Conservation (phyloP, 768 basidiomycete genomes). For the Boletus edulis region DNA sequence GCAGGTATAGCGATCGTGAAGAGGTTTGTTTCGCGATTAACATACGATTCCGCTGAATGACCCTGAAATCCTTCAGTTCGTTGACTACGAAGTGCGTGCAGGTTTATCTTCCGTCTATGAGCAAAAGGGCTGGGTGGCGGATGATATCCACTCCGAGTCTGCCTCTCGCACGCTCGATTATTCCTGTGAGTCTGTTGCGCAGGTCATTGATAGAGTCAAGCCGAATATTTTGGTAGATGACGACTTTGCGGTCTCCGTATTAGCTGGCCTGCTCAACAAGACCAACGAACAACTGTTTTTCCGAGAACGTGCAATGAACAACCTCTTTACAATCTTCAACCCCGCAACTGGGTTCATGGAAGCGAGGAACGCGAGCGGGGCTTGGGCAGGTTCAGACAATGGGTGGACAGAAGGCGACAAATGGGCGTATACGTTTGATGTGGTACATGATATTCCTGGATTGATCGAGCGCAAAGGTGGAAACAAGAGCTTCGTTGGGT, state of each 20-base stretch:
- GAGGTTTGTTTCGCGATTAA: constrained; percentile 42
- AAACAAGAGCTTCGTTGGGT: constrained; percentile 58
- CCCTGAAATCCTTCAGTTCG: constrained; percentile 39
- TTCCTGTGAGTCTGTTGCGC: constrained; percentile 51
- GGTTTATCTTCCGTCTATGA: constrained; percentile 71
- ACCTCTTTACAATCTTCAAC: constrained; percentile 69
- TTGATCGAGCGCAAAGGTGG: constrained; percentile 67
- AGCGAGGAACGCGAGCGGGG: constrained; percentile 63
- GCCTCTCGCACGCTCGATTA: constrained; percentile 79
- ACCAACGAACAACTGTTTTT: constrained; percentile 49
- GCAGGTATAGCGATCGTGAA: constrained; percentile 68
- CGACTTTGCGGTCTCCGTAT: constrained; percentile 68
- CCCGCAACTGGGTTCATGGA: constrained; percentile 76
- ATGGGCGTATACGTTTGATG: constrained; percentile 78
- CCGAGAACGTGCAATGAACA: constrained; percentile 49
- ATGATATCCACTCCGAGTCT: constrained; percentile 79
- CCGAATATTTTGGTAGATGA: constrained; percentile 49
- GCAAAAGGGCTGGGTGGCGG: constrained; percentile 70
- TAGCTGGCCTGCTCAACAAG: constrained; percentile 55
- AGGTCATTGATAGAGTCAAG: background rate
- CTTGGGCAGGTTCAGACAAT: constrained; percentile 66
- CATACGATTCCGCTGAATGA: background rate
- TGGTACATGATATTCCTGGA: constrained; percentile 65
- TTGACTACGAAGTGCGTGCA: constrained; percentile 80
- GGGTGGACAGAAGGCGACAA: constrained; percentile 86